Evolutionary conservation across 2,329 filamentous ascomycete genomes (phyloP), one percentile per base, ranked within the genome.

Genomic region (Botrytis tulipae): DNA sequence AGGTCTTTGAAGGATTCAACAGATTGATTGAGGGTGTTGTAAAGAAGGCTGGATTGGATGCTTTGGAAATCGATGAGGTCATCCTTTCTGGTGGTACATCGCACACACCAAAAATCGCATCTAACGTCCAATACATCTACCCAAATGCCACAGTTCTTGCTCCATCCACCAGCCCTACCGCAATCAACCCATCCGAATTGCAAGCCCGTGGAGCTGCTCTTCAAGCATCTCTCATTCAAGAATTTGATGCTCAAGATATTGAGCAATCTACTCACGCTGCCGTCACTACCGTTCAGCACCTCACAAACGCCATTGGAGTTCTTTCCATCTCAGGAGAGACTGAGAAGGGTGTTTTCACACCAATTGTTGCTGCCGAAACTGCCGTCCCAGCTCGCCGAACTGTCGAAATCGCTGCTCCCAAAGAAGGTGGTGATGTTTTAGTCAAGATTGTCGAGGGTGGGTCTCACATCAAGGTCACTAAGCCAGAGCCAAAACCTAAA

Each of bases 261-360:
- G 93, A 97, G 82, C 95, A 98, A 87, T 97, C 93, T 76, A 97
- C 94, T 66, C 95, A 99, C 86, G 92, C 96, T 70, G 93, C 94
- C 81, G 94, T 99, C 76, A 98, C 95, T 48, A 95, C 95, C 25
- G 94, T 97, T 70, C 94, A 94, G 79, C 96, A 99, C 85, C 91
- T 97, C 76, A 87, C 90, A 79, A 92, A 95, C 81, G 93, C 95
- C 76, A 93, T 99, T 76, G 96, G 96, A 82, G 92, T 98, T 71
- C 87, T 97, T 76, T 89, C 91, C 78, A 84, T 89, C 73, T 85
- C 86, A 22, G 87, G 85, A 59, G 86, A 90, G 67, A 87, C 87
- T 67, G 84, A 84, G 61, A 86, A 89, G 74, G 90, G 93, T 76
- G 85, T 89, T 74, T 98, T 98, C 85, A 90, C 90, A 66, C 91